Base-by-base conservation (phyloP, 2,329 filamentous ascomycete genomes). In the Hymenoscyphus infarciens region DNA sequence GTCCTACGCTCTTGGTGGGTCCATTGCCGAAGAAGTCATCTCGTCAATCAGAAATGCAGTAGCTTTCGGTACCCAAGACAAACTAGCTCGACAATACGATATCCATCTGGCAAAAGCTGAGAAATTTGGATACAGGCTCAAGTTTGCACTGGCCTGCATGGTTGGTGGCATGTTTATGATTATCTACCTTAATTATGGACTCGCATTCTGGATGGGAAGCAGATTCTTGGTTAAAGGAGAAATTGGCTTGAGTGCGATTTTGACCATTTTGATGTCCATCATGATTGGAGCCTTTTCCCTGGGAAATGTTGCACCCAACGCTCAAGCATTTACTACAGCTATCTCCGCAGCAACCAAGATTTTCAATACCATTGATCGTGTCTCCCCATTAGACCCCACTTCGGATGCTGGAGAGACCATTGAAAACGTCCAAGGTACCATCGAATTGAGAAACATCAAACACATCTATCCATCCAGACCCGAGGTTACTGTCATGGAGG, bases 381-480 rank as follows among this genome's bases (percentile, higher is more conserved):
- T 79, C 2, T 97, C 95, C 0, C 92, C 94, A 0, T 81, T 98
- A 56, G 90, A 99, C 72, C 87, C 94, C 0, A 85, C 85, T 5
- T 84, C 83, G 2, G 83, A 88, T 1, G 80, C 82, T 8, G 95
- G 94, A n/a, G 80, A 85, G 64, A 92, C 82, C 68, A 82, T 96
- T 1, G 87, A 92, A 1, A 76, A 84, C 22, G 82, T 97, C 1
- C 80, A 89, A 64, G 95, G 95, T 31, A 86, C 85, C 16, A 88
- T 99, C 63, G 89, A 93, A 67, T 83, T 99, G 54, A 85, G 87
- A 68, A 83, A 91, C 69, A 82, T 98, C 73, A 95, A 91, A 75
- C 93, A 97, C 76, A 94, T 97, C 70, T 98, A 99, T 71, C 95
- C 95, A 3, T 97, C 92, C 5, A 86, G 95, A 13, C 91, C 93